phyloP scores from a whole-genome alignment of 2,329 filamentous ascomycete genomes.

The Trichoderma sp. region DNA sequence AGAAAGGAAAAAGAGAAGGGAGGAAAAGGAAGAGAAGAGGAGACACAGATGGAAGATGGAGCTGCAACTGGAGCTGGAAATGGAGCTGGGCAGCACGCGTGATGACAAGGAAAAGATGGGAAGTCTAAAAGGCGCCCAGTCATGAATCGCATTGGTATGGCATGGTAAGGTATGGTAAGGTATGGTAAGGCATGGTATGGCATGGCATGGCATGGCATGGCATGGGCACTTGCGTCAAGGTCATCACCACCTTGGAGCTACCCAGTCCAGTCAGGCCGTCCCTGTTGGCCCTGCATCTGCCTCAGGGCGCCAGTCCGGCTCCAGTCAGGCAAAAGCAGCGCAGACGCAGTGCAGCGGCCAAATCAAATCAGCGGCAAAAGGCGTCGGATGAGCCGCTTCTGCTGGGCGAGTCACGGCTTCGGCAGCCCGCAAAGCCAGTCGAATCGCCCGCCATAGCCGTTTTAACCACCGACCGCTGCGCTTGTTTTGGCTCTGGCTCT shows the following conservation, averaged over 20 bases:
- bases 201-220: neutral
- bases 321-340: neutral
- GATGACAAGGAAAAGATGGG: neutral
- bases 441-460: neutral
- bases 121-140: neutral
- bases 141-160: neutral
- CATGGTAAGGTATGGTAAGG: neutral
- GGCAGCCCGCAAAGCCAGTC: neutral
- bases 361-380: neutral
- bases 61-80: neutral
- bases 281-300: neutral
- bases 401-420: neutral
- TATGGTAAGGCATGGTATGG: neutral
- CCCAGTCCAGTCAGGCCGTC: neutral
- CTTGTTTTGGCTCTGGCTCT: no score
- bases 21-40: neutral
- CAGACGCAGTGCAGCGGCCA: neutral
- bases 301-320: constrained; percentile 1
- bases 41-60: neutral
- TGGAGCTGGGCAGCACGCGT: constrained; percentile 3
- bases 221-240: constrained; percentile 9
- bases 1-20: neutral
- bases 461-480: neutral
- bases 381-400: constrained; percentile 18
- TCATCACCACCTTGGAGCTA: neutral